Conservation (phyloP, 2,329 filamentous ascomycete species). For the Pestalotiopsis sp. region DNA sequence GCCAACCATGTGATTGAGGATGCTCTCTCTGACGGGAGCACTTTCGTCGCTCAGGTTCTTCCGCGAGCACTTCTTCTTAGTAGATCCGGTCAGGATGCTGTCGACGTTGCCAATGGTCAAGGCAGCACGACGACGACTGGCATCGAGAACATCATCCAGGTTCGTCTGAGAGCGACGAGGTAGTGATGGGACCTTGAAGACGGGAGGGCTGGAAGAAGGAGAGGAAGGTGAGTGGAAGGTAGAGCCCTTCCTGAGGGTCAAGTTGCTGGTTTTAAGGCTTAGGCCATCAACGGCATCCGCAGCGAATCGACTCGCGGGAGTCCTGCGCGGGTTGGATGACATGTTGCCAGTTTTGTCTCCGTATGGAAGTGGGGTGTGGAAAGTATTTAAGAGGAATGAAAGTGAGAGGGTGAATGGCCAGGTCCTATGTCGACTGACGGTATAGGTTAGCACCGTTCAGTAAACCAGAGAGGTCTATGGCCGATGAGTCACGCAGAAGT, state of each 20-base stretch:
- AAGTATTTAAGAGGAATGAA: conserved; percentile 20
- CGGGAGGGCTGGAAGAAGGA: conserved; percentile 39
- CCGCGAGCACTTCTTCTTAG: conserved; percentile 37
- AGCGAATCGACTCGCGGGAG: conserved; percentile 43
- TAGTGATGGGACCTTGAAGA: conserved; percentile 51
- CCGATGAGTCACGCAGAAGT: conserved; percentile 31
- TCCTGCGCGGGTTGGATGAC: conserved; percentile 51
- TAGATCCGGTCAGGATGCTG: conserved; percentile 55
- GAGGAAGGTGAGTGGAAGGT: conserved; percentile 61
- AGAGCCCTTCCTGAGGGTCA: conserved; percentile 69
- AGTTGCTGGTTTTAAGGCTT: conserved; percentile 51
- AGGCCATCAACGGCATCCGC: conserved; percentile 42
- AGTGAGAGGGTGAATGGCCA: conserved; percentile 10
- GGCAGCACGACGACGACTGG: conserved; percentile 68
- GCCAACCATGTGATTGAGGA: conserved; percentile 56
- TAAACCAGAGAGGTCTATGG: conserved; percentile 27
- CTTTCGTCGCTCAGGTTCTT: conserved; percentile 55
- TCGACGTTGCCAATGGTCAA: conserved; percentile 68
- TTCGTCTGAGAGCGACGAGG: conserved; percentile 70
- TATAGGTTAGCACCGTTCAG: conserved; percentile 31
- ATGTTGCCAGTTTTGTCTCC: conserved; percentile 37
- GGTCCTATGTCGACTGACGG: conserved; percentile 26
- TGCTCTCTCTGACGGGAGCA: conserved; percentile 59
- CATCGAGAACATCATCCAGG: conserved; percentile 72
- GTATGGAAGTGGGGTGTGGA: conserved; percentile 23